Evolutionary conservation across 2,329 filamentous ascomycete genomes (phyloP).

Genomic region (Elsinoe australis): DNA sequence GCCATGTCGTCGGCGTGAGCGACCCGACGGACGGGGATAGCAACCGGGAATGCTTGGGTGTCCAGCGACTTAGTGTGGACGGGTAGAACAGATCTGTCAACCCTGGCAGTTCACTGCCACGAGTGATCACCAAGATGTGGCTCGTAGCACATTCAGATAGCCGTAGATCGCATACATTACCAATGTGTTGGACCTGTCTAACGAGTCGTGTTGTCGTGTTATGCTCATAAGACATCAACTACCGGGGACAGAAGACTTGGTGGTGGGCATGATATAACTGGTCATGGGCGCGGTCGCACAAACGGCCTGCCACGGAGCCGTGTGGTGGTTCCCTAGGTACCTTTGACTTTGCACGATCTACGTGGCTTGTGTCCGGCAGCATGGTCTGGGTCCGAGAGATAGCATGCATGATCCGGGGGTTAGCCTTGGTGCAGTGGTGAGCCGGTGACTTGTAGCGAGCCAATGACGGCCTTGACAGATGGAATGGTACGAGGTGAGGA

Average conservation of each 20-base stretch:
- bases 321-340: no score
- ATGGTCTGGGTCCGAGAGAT: background rate
- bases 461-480: background rate
- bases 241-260: background rate
- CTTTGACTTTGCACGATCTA: no score
- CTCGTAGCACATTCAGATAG: no score
- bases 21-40: background rate
- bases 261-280: background rate
- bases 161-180: no score
- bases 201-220: constrained; percentile 1
- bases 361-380: constrained; percentile 14
- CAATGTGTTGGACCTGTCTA: no score
- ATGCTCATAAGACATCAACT: background rate
- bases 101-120: no score
- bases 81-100: no score
- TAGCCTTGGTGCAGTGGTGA: no score
- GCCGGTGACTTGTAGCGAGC: constrained; percentile 9
- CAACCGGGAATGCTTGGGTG: background rate
- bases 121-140: no score
- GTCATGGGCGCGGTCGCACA: constrained; percentile 1
- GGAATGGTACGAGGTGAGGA: no score
- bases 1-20: constrained; percentile 28
- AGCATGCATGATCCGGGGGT: background rate
- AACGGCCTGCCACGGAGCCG: constrained; percentile 8
- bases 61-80: no score